phyloP scores from a whole-genome alignment of 1,284 basidiomycete genomes.

The Hymenochaete sp. region DNA sequence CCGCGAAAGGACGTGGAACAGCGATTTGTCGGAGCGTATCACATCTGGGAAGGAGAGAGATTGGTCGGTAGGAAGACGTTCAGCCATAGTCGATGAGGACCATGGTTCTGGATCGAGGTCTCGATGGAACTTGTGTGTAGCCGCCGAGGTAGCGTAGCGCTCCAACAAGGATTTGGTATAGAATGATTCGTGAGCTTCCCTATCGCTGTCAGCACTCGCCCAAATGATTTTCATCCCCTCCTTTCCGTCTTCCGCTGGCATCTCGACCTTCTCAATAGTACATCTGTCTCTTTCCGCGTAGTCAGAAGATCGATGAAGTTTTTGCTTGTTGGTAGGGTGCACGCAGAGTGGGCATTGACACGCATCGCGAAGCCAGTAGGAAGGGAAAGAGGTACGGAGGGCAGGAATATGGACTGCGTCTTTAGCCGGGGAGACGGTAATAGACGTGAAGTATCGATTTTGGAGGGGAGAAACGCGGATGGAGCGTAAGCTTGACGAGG shows the following conservation, averaged over 20 bases:
- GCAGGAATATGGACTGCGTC: no score
- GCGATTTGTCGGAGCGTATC: no score
- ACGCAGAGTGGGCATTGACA: slow-evolving; percentile 47
- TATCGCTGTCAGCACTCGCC: slow-evolving; percentile 29
- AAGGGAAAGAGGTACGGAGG: no score
- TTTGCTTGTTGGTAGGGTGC: slow-evolving; percentile 70
- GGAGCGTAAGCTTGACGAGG: no score
- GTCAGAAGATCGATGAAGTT: slow-evolving; percentile 66
- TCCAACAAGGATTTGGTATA: slow-evolving; percentile 43
- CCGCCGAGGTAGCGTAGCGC: slow-evolving; percentile 29
- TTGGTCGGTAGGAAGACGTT: no score
- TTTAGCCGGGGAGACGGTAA: no score
- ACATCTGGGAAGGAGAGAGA: slow-evolving; percentile 45
- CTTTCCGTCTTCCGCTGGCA: slow-evolving; percentile 28
- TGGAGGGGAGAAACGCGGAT: no score
- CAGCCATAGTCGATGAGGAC: slow-evolving; percentile 23
- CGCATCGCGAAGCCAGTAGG: slow-evolving; percentile 26
- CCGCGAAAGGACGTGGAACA: slow-evolving; percentile 47
- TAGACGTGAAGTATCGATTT: no score
- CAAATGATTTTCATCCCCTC: slow-evolving; percentile 40
- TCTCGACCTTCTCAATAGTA: slow-evolving; percentile 36
- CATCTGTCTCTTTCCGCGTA: no score
- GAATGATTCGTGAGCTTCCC: slow-evolving; percentile 51
- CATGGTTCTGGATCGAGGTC: slow-evolving; percentile 29
- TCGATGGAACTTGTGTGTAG: slow-evolving; percentile 33